phyloP scores from a whole-genome alignment of 2,329 filamentous ascomycete genomes.

The Aureobasidium leucospermi region DNA sequence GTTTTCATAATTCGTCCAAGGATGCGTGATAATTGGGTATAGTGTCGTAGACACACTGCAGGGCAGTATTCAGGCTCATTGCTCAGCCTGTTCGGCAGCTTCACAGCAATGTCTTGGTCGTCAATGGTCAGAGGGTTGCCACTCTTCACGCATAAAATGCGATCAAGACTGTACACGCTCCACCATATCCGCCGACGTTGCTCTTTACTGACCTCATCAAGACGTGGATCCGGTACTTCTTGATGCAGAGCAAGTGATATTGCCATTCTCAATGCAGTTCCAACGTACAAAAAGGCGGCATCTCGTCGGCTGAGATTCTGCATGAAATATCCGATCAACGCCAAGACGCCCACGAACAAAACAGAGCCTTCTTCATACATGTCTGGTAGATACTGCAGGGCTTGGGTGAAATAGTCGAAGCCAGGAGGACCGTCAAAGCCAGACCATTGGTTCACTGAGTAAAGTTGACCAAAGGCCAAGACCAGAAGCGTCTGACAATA shows the following conservation, averaged over 20 bases:
- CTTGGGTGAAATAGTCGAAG: constrained; percentile 48
- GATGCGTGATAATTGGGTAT: constrained; percentile 47
- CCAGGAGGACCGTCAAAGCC: constrained; percentile 44
- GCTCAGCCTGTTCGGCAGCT: constrained; percentile 30
- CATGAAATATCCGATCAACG: constrained; percentile 50
- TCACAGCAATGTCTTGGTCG: constrained; percentile 47
- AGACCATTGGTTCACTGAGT: constrained; percentile 51
- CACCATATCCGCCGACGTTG: constrained; percentile 49
- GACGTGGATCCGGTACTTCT: constrained; percentile 36
- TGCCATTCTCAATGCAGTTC: constrained; percentile 47
- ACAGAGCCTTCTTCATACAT: constrained; percentile 50
- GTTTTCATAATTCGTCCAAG: constrained; percentile 43
- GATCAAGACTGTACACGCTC: constrained; percentile 50
- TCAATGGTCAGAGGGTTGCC: constrained; percentile 49
- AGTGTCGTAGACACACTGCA: constrained; percentile 43
- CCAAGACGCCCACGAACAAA: constrained; percentile 48
- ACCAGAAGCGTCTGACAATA: constrained; percentile 48
- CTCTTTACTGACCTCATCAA: constrained; percentile 39
- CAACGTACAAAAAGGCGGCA: constrained; percentile 47
- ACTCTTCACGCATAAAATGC: constrained; percentile 46
- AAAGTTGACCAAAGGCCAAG: constrained; percentile 50
- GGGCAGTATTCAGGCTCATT: constrained; percentile 37
- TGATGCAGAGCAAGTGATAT: constrained; percentile 51
- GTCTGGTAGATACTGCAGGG: constrained; percentile 46
- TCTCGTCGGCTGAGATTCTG: constrained; percentile 51